Evolutionary conservation across 441 rosid genomes (phyloP).

Genomic region (Erysimum pusillum): DNA sequence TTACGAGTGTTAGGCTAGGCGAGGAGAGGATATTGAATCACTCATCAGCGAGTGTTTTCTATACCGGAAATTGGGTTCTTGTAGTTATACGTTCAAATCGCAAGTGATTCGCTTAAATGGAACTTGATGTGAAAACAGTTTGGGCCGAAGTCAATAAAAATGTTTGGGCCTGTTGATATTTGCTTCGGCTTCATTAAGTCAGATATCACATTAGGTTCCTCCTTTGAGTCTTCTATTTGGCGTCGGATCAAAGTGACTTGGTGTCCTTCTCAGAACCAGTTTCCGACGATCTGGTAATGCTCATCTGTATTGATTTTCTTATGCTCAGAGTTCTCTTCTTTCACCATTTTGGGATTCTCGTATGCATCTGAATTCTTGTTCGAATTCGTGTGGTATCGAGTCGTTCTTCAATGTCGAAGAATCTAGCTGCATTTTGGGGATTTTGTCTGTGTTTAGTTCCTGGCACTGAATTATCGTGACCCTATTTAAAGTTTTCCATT

Average conservation of each 20-base stretch:
- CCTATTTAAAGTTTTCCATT: background rate
- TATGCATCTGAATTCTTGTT: slow-evolving; percentile 4
- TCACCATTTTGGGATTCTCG: background rate
- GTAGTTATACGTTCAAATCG: too few relatives aligned
- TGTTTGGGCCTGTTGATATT: slow-evolving; percentile 28
- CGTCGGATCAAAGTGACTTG: slow-evolving; percentile 5
- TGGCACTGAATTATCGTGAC: background rate
- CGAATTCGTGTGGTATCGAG: background rate
- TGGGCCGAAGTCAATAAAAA: background rate
- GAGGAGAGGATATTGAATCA: too few relatives aligned
- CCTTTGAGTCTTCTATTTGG: too few relatives aligned
- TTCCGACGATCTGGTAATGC: slow-evolving; percentile 35
- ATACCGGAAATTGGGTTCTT: too few relatives aligned
- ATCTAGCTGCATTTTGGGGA: slow-evolving; percentile 7
- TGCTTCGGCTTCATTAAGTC: background rate
- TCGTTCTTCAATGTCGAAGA: background rate
- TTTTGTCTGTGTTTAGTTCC: slow-evolving; percentile 1
- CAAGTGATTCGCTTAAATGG: too few relatives aligned
- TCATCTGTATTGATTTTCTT: background rate
- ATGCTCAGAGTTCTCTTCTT: background rate
- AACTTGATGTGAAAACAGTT: too few relatives aligned
- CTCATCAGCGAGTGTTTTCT: too few relatives aligned
- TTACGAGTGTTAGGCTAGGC: too few relatives aligned
- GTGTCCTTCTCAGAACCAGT: background rate
- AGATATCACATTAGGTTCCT: background rate